These are phyloP conservation scores for Neocatenulostroma microsporum DNA, from an alignment of 2,329 filamentous ascomycete species.

Conservation along the genomic window DNA sequence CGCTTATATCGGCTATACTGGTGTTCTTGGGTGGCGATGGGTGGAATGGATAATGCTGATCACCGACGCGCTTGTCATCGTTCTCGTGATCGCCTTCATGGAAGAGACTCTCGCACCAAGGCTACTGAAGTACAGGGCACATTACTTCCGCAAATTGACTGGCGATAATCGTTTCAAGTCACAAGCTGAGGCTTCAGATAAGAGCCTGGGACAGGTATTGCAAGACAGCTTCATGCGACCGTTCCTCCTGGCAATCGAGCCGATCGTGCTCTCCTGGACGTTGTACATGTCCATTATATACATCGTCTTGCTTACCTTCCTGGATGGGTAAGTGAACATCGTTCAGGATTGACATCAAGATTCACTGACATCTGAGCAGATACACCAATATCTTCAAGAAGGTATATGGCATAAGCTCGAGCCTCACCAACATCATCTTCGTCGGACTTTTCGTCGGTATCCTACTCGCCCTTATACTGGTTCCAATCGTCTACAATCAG, in stretches of 20 bases:
- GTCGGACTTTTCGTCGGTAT: constrained; percentile 11
- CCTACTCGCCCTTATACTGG: constrained; percentile 43
- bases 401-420: constrained; percentile 35
- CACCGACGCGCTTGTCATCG: constrained; percentile 18
- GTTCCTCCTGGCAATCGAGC: constrained; percentile 25
- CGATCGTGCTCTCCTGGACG: constrained; percentile 41
- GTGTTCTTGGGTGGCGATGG: constrained; percentile 39
- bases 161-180: constrained; percentile 14
- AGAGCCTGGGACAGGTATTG: constrained; percentile 13
- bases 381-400: constrained; percentile 44
- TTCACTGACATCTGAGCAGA: no score
- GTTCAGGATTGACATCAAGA: no score
- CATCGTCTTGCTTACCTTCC: constrained; percentile 48
- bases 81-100: constrained; percentile 32
- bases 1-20: constrained; percentile 34
- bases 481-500: constrained; percentile 20
- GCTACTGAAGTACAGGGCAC: constrained; percentile 27
- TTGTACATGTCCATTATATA: constrained; percentile 47
- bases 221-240: constrained; percentile 10
- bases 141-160: constrained; percentile 23
- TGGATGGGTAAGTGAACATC: no score
- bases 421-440: constrained; percentile 38
- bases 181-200: constrained; percentile 6
- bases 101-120: constrained; percentile 45
- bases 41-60: constrained; percentile 35